Evolutionary conservation across 2,329 filamentous ascomycete genomes (phyloP).

Genomic region (Neopestalotiopsis clavispora): DNA sequence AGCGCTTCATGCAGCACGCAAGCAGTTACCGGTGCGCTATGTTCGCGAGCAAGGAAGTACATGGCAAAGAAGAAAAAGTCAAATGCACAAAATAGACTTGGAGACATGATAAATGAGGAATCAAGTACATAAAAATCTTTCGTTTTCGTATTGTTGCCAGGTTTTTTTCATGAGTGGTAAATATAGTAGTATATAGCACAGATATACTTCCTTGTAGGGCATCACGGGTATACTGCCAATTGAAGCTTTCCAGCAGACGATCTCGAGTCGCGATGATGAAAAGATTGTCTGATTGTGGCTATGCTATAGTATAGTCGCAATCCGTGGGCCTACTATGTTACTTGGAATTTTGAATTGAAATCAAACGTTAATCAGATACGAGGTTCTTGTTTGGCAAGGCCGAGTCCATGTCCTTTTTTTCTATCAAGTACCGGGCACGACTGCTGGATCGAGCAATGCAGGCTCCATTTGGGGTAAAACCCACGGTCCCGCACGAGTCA

Average conservation of each 20-base stretch:
- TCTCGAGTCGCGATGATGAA: background rate
- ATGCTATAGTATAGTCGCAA: background rate
- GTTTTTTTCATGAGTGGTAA: background rate
- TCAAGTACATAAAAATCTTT: background rate
- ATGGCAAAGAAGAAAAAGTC: background rate
- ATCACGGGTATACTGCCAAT: background rate
- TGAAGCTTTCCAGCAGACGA: background rate
- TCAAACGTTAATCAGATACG: background rate
- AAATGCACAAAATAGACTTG: background rate
- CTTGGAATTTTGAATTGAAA: background rate
- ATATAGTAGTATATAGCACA: background rate
- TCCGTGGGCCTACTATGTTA: background rate
- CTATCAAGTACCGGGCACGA: background rate
- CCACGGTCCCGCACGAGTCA: background rate
- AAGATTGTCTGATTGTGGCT: background rate
- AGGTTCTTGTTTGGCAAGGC: background rate
- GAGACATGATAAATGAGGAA: background rate
- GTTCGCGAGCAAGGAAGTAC: too few relatives aligned
- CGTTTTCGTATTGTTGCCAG: slow-evolving; percentile 8
- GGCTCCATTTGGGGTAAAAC: background rate
- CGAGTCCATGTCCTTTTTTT: background rate
- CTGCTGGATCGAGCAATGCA: background rate
- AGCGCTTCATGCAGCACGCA: slow-evolving; percentile 3
- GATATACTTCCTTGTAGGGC: background rate
- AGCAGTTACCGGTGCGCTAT: background rate